Conservation (phyloP, 768 basidiomycete species). For the Mycena filopes region DNA sequence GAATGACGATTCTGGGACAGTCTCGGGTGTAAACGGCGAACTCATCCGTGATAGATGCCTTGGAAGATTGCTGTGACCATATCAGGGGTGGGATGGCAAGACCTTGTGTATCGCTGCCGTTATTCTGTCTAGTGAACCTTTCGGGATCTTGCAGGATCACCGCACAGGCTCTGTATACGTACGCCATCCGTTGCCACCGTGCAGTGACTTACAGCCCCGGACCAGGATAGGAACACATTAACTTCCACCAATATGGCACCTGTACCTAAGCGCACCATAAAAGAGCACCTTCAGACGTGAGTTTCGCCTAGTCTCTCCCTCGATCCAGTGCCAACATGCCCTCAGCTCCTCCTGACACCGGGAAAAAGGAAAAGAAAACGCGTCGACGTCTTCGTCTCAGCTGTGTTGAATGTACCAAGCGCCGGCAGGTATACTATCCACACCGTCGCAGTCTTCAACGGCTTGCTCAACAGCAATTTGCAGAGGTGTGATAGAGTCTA, state of each 20-base stretch:
- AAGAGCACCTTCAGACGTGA: slow-evolving; percentile 19
- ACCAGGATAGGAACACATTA: slow-evolving; percentile 31
- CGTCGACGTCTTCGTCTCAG: slow-evolving; percentile 60
- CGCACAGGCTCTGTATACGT: slow-evolving; percentile 30
- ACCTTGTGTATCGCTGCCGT: slow-evolving; percentile 23
- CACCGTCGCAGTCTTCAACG: slow-evolving; percentile 4
- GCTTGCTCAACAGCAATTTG: slow-evolving; percentile 11
- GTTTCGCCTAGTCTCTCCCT: slow-evolving; percentile 19
- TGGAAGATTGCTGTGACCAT: slow-evolving; percentile 22
- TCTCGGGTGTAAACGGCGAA: slow-evolving; percentile 4
- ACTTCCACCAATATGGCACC: slow-evolving; percentile 18
- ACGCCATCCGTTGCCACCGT: slow-evolving; percentile 30
- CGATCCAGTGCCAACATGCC: slow-evolving; percentile 18
- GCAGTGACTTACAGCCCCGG: slow-evolving; percentile 29
- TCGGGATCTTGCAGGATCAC: slow-evolving; percentile 24
- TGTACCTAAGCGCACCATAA: slow-evolving; percentile 31
- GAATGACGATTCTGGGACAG: neutral
- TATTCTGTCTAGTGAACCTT: neutral
- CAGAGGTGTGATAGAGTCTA: slow-evolving; percentile 64
- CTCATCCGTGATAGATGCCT: slow-evolving; percentile 28
- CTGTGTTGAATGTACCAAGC: slow-evolving; percentile 67
- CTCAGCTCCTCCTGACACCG: slow-evolving; percentile 14
- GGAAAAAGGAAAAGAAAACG: slow-evolving; percentile 59
- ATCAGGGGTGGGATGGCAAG: slow-evolving; percentile 30
- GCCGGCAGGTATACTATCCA: slow-evolving; percentile 55